These are phyloP conservation scores for Mycosphaerella sp. DNA, from an alignment of 2,329 filamentous ascomycete genomes.

Conservation along the genomic window DNA sequence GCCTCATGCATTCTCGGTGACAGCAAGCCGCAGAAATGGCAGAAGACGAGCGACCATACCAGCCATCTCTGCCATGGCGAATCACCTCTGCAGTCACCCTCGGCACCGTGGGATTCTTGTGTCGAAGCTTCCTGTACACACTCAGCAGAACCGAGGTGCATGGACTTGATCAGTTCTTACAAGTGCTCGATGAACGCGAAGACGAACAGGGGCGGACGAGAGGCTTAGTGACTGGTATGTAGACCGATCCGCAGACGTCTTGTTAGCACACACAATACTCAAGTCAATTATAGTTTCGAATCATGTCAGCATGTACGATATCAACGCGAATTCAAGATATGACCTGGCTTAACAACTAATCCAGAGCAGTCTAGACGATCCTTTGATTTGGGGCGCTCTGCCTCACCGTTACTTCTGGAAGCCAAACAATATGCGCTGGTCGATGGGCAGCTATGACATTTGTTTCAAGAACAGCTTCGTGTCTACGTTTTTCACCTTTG, in stretches of 20 bases:
- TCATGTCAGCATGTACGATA: constrained; percentile 74
- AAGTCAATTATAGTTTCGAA: constrained; percentile 62
- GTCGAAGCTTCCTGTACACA: constrained; percentile 66
- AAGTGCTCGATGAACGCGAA: constrained; percentile 66
- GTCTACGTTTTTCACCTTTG: constrained; percentile 76
- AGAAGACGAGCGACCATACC: constrained; percentile 41
- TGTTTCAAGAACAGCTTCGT: constrained; percentile 80
- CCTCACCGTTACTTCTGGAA: constrained; percentile 67
- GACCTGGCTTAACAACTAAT: constrained; percentile 3
- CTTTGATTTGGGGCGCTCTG: constrained; percentile 84
- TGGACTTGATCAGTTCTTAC: constrained; percentile 69
- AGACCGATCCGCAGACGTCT: neutral
- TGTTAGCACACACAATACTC: neutral
- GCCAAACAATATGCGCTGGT: constrained; percentile 75
- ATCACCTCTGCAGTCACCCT: constrained; percentile 67
- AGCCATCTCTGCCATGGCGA: constrained; percentile 64
- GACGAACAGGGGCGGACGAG: constrained; percentile 60
- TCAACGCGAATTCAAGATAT: constrained; percentile 28
- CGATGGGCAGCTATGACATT: constrained; percentile 87
- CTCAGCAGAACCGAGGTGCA: constrained; percentile 69
- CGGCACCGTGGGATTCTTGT: constrained; percentile 64
- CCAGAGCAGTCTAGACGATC: constrained; percentile 73
- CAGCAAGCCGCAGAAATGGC: constrained; percentile 31
- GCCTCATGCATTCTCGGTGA: constrained; percentile 1
- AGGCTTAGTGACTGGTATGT: constrained; percentile 75